Percentiles rank a stretch among this genome's conserved stretches.
Evolutionary conservation across 495 filamentous ascomycete species (phyloP).

Genomic region (Xylaria flabelliformis): DNA sequence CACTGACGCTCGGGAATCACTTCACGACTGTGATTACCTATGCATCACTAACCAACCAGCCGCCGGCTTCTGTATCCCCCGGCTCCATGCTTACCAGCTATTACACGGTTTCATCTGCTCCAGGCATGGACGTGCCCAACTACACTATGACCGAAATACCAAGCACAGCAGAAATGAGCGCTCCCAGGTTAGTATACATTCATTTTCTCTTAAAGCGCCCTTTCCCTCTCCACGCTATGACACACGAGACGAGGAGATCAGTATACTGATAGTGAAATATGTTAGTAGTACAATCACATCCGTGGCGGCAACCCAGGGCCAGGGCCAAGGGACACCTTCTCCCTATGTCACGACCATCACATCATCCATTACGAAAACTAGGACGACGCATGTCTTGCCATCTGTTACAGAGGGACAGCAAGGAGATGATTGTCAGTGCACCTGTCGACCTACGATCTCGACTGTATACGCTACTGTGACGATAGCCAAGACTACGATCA

Average conservation of each 20-base stretch:
- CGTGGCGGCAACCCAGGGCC: not conserved
- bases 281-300: not conserved
- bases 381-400: not conserved
- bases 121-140: slow-evolving; percentile 33
- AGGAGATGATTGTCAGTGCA: slow-evolving; percentile 5
- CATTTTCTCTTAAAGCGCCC: slow-evolving; percentile 14
- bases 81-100: slow-evolving; percentile 19
- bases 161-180: slow-evolving; percentile 28
- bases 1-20: slow-evolving; percentile 35
- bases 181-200: slow-evolving; percentile 34
- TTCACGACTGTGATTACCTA: slow-evolving; percentile 39
- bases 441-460: slow-evolving; percentile 15
- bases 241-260: not conserved
- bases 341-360: not conserved
- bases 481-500: slow-evolving; percentile 34
- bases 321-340: not conserved
- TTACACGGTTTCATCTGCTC: slow-evolving; percentile 20
- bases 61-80: slow-evolving; percentile 30
- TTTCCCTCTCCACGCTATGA: slow-evolving; percentile 9
- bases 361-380: not conserved
- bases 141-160: slow-evolving; percentile 35
- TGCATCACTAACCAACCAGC: slow-evolving; percentile 29
- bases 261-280: not conserved
- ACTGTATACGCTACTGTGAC: slow-evolving; percentile 27
- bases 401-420: not conserved